Evolutionary conservation across 1,284 basidiomycete species (phyloP).

Genomic region (Ganoderma sp.): DNA sequence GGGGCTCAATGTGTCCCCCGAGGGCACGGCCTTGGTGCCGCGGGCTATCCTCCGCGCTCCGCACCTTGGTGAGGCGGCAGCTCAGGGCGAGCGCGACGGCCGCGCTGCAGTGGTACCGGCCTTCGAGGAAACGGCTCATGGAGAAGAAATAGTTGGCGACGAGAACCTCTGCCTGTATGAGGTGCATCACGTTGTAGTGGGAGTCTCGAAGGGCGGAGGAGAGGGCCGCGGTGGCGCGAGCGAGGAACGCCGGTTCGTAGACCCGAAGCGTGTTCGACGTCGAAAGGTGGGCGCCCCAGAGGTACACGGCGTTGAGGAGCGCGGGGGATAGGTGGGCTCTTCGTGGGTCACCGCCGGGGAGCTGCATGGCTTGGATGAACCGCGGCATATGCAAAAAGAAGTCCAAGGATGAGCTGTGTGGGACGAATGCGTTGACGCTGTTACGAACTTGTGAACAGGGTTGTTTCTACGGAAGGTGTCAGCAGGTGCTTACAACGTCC

Average conservation of each 20-base stretch:
- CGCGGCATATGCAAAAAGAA: constrained; percentile 34
- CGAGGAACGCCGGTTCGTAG: constrained; percentile 38
- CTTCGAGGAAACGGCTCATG: constrained; percentile 49
- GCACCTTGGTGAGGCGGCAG: constrained; percentile 41
- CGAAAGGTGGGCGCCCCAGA: constrained; percentile 40
- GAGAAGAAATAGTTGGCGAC: constrained; percentile 53
- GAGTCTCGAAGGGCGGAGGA: constrained; percentile 42
- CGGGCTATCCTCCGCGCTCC: constrained; percentile 28
- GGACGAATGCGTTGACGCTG: constrained; percentile 50
- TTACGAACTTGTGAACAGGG: constrained; percentile 30
- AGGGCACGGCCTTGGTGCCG: constrained; percentile 12
- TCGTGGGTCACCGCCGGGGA: constrained; percentile 26
- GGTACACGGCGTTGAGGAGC: constrained; percentile 38
- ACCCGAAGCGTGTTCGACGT: constrained; percentile 28
- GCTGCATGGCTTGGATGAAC: constrained; percentile 29
- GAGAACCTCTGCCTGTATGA: constrained; percentile 53
- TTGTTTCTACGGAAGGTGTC: background rate
- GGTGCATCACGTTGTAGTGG: constrained; percentile 46
- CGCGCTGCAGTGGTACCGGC: constrained; percentile 49
- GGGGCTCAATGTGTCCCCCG: constrained; percentile 20
- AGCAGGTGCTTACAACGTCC: constrained; percentile 31
- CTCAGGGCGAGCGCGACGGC: constrained; percentile 48
- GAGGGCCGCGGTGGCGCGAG: constrained; percentile 38
- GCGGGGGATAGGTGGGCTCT: constrained; percentile 35
- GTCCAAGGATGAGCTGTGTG: constrained; percentile 37